These are phyloP conservation scores for Chaetoscypha palmicola DNA, from an alignment of 2,329 filamentous ascomycete genomes.

Conservation along the genomic window DNA sequence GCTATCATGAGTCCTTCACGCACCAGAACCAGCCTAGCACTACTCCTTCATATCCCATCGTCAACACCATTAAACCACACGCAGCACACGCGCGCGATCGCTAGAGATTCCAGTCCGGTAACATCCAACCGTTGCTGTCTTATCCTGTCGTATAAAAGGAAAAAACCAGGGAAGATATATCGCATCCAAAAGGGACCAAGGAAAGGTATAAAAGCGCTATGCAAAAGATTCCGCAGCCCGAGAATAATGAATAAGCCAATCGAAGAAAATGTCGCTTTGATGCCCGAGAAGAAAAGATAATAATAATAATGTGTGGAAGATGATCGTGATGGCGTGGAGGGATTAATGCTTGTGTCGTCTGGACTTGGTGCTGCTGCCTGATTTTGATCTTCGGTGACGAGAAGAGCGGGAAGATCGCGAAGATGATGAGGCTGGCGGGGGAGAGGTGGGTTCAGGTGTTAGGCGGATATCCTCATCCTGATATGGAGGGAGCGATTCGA, in stretches of 20 bases:
- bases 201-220: not conserved
- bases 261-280: too few relatives aligned
- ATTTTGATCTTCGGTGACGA: conserved; percentile 5
- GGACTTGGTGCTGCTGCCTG: conserved; percentile 4
- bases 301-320: too few relatives aligned
- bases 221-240: too few relatives aligned
- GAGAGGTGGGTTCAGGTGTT: conserved; percentile 1
- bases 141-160: not conserved
- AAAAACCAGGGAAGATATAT: not conserved
- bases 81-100: too few relatives aligned
- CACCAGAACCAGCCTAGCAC: too few relatives aligned
- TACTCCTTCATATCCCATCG: too few relatives aligned
- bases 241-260: too few relatives aligned
- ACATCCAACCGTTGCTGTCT: not conserved
- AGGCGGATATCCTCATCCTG: conserved; percentile 2
- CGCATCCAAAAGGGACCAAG: not conserved
- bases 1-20: too few relatives aligned
- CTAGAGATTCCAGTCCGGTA: not conserved
- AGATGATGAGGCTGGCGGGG: not conserved
- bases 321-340: not conserved
- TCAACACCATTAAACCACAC: too few relatives aligned
- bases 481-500: not conserved
- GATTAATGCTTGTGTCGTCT: conserved; percentile 1
- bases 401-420: conserved; percentile 1
- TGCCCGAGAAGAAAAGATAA: not conserved